phyloP scores from a whole-genome alignment of 768 basidiomycete species.

The Tylopilus subfusipes region DNA sequence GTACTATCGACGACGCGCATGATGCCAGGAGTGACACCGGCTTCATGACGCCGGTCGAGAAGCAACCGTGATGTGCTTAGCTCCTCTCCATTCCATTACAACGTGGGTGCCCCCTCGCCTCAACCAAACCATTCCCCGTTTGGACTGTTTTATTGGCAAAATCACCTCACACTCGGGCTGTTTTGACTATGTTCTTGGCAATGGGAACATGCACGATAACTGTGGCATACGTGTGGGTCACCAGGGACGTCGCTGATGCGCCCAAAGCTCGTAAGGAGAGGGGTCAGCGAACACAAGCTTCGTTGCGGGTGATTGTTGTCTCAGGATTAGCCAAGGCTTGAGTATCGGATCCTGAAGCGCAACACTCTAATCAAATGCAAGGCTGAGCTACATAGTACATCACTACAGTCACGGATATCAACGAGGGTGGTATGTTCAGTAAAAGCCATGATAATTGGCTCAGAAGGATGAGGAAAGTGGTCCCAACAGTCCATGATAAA shows the following conservation, averaged over 20 bases:
- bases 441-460: not conserved
- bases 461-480: not conserved
- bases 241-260: conserved; percentile 39
- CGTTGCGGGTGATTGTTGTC: conserved; percentile 16
- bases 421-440: not conserved
- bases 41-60: conserved; percentile 40
- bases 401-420: not conserved
- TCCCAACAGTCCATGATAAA: not conserved
- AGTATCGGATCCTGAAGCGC: not conserved
- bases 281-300: conserved; percentile 10
- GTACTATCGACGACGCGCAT: too few relatives aligned
- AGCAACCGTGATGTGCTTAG: too few relatives aligned
- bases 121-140: conserved; percentile 42
- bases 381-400: not conserved
- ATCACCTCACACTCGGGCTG: too few relatives aligned
- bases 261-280: conserved; percentile 44
- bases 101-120: too few relatives aligned
- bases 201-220: conserved; percentile 32
- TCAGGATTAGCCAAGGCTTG: conserved; percentile 37
- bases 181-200: too few relatives aligned
- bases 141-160: conserved; percentile 38
- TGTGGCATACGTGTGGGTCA: conserved; percentile 59
- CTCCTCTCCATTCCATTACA: too few relatives aligned
- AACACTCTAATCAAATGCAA: not conserved
- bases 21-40: conserved; percentile 36